phyloP scores from a whole-genome alignment of 768 basidiomycete species.

The Dendrothele bispora region DNA sequence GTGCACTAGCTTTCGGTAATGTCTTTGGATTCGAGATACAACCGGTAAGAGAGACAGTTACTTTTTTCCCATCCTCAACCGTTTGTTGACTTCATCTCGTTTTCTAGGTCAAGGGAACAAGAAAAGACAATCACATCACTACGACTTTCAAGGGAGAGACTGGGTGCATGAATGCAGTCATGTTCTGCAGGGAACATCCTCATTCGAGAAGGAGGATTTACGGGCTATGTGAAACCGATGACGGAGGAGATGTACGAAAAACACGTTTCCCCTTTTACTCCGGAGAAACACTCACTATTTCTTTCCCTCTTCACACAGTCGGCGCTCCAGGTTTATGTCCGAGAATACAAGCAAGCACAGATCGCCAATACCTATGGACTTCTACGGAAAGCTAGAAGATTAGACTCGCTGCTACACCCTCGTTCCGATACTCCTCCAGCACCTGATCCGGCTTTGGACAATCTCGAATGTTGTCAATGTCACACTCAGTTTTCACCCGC shows the following conservation, averaged over 20 bases:
- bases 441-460: constrained; percentile 18
- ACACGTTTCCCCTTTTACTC: neutral
- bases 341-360: constrained; percentile 76
- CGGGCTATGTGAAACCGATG: constrained; percentile 84
- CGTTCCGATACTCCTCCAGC: constrained; percentile 34
- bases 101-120: constrained; percentile 71
- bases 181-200: constrained; percentile 81
- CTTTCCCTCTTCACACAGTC: constrained; percentile 49
- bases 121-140: constrained; percentile 62
- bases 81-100: neutral
- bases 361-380: constrained; percentile 77
- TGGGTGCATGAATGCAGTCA: constrained; percentile 75
- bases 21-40: constrained; percentile 93
- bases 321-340: constrained; percentile 85
- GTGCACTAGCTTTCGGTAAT: constrained; percentile 84
- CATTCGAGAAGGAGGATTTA: constrained; percentile 65
- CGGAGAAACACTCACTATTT: neutral
- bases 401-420: constrained; percentile 69
- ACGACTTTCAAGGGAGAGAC: constrained; percentile 77
- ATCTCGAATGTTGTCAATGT: constrained; percentile 61
- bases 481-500: constrained; percentile 71
- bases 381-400: constrained; percentile 83
- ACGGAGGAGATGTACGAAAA: constrained; percentile 68
- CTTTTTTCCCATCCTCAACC: neutral
- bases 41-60: constrained; percentile 51